Evolutionary conservation across 805 yeast genomes (phyloP), one percentile per base, ranked within the genome.

Genomic region (Cyberlindnera bimundalis): DNA sequence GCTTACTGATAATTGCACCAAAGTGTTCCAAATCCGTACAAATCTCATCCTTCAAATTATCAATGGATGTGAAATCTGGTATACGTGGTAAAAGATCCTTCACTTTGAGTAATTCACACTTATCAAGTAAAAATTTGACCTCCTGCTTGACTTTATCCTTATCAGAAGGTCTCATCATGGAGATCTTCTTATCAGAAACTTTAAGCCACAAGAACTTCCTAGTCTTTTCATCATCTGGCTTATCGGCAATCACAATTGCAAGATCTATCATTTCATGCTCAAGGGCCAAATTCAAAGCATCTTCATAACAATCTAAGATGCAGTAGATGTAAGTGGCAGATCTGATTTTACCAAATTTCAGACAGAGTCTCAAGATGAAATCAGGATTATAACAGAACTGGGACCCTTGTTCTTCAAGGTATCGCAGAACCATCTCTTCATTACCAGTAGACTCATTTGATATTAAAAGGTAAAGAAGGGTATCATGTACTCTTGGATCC

Each of bases 71-170:
- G 42, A 85, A 78, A 51, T 88, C 90, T 0, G 97, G 96, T 48
- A 93, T 81, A 24, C 87, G 65, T 2, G 95, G 95, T 37, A 93
- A 63, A 29, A 93, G 56, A 53, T 93, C 98, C 47, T 85, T 89
- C 32, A 93, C 79, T 3, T 81, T 74, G 16, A 85, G 58, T 12
- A 74, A 53, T 13, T 70, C 76, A 48, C 77, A 68, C 17, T 73
- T 73, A 14, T 65, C 68, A 42, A 61, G 58, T 39, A 65, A 62
- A 44, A 52, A 74, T 44, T 47, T 64, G 27, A 62, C 60, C 44
- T 60, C 59, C 6, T 37, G 29, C 20, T 52, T 48, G 12, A 63
- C 48, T 32, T 51, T 47, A 34, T 60, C 52, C 56, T 67, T 50
- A 2, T 56, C 56, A 4, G 55, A 46, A 7, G 57, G 50, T 39